A percentile compares a stretch with the other conserved stretches of the same genome.
Conservation (phyloP, 129 eudicot genomes). For the Artemisia annua region DNA sequence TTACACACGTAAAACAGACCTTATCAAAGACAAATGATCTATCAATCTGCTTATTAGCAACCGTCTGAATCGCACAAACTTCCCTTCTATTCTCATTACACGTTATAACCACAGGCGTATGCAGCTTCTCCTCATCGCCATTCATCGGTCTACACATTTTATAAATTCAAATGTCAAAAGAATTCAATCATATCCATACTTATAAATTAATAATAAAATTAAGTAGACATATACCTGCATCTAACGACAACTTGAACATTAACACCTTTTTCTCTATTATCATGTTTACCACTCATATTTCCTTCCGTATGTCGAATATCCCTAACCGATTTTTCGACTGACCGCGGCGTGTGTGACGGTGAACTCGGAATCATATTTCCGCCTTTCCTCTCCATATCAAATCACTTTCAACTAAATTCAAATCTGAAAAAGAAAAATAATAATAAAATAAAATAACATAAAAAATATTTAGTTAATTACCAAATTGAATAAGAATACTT, state of each 20-base stretch:
- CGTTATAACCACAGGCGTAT: conserved; percentile 84
- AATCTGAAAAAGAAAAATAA: conserved; percentile 1
- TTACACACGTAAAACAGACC: conserved; percentile 37
- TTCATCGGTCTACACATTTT: conserved; percentile 66
- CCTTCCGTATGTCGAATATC: conserved; percentile 83
- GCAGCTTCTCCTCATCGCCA: conserved; percentile 73
- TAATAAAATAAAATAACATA: no score
- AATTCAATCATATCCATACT: not conserved
- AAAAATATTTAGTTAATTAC: not conserved
- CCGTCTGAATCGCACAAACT: conserved; percentile 81
- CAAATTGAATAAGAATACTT: no score
- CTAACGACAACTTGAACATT: conserved; percentile 85
- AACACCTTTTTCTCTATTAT: conserved; percentile 72
- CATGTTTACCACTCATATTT: conserved; percentile 53
- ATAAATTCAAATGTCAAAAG: not conserved
- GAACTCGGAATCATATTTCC: conserved; percentile 55
- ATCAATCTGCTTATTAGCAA: conserved; percentile 96
- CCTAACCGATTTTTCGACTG: conserved; percentile 64
- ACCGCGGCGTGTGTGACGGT: conserved; percentile 78
- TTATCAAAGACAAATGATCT: conserved; percentile 82
- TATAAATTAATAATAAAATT: not conserved
- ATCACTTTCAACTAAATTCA: conserved; percentile 19
- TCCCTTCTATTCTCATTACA: conserved; percentile 86
- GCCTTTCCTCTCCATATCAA: conserved; percentile 75
- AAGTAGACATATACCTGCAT: conserved; percentile 62